Percentiles rank a stretch among this genome's conserved stretches.
Evolutionary conservation across 2,329 filamentous ascomycete species (phyloP).

Genomic region (Torrubiella hemipterigena): DNA sequence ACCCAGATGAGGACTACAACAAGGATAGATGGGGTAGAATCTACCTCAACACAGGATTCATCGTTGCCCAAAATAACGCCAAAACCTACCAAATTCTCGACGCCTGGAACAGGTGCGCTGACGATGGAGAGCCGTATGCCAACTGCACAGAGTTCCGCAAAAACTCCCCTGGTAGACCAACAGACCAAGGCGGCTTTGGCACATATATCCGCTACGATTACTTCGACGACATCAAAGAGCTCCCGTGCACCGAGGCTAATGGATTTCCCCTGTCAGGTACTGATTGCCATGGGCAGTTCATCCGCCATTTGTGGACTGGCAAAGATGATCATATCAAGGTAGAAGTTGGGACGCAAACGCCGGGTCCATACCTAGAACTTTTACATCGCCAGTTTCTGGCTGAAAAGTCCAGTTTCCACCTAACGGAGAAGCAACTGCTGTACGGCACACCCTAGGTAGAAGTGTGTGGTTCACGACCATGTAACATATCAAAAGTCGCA

Average conservation of each 20-base stretch:
- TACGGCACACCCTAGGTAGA: too few relatives aligned
- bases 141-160: slow-evolving; percentile 25
- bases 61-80: slow-evolving; percentile 37
- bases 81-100: slow-evolving; percentile 34
- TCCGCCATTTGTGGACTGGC: slow-evolving; percentile 30
- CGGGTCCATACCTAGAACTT: slow-evolving; percentile 20
- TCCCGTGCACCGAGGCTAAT: slow-evolving; percentile 30
- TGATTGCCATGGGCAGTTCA: slow-evolving; percentile 26
- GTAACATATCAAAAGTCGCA: too few relatives aligned
- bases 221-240: slow-evolving; percentile 24
- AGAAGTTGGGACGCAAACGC: slow-evolving; percentile 23
- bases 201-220: slow-evolving; percentile 30
- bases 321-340: slow-evolving; percentile 27
- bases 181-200: slow-evolving; percentile 32
- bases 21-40: slow-evolving; percentile 24
- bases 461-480: too few relatives aligned
- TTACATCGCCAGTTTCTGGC: slow-evolving; percentile 22
- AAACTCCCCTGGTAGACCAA: slow-evolving; percentile 23
- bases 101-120: slow-evolving; percentile 32
- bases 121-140: slow-evolving; percentile 23
- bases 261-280: slow-evolving; percentile 25
- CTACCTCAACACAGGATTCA: slow-evolving; percentile 41
- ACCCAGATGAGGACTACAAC: slow-evolving; percentile 24
- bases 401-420: slow-evolving; percentile 21
- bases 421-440: slow-evolving; percentile 23